Percentiles rank a stretch among this genome's conserved stretches.
Conservation (phyloP, 495 filamentous ascomycete genomes). For the Hypoxylon subgilvum region DNA sequence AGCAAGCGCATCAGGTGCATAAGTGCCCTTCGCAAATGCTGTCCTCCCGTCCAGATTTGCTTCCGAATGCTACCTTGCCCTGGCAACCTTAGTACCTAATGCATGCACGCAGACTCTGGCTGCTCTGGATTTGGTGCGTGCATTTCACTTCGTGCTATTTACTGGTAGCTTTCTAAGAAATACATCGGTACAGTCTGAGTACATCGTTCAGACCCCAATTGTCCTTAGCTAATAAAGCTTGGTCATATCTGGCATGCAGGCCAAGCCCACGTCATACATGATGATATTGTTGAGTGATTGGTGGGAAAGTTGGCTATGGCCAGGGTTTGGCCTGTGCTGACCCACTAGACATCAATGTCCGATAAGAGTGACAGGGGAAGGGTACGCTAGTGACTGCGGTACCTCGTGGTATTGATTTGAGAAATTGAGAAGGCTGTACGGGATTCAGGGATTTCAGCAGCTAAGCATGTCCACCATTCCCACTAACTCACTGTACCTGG, state of each 20-base stretch:
- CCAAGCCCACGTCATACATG: conserved; percentile 32
- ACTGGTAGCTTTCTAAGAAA: no score
- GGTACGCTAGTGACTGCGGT: conserved; percentile 8
- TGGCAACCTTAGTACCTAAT: conserved; percentile 6
- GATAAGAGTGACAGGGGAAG: conserved; percentile 25
- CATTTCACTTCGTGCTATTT: conserved; percentile 7
- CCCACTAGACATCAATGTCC: conserved; percentile 21
- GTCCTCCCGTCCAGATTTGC: conserved; percentile 4
- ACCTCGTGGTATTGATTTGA: conserved; percentile 7
- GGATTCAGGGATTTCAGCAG: no score
- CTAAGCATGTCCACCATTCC: no score
- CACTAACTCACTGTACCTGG: no score
- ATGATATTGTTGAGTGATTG: conserved; percentile 17
- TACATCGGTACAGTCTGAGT: no score
- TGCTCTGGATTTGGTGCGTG: conserved; percentile 3
- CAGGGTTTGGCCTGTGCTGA: conserved; percentile 12
- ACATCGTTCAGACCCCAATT: neutral
- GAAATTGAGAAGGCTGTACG: neutral
- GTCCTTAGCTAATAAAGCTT: conserved; percentile 27
- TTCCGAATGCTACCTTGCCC: conserved; percentile 19
- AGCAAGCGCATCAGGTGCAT: neutral
- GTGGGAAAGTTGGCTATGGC: conserved; percentile 10
- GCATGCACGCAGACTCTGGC: conserved; percentile 27
- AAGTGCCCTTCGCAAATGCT: conserved; percentile 6
- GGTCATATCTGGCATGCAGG: conserved; percentile 25